phyloP scores from a whole-genome alignment of 495 filamentous ascomycete species.

The Penicillium samsonianum region DNA sequence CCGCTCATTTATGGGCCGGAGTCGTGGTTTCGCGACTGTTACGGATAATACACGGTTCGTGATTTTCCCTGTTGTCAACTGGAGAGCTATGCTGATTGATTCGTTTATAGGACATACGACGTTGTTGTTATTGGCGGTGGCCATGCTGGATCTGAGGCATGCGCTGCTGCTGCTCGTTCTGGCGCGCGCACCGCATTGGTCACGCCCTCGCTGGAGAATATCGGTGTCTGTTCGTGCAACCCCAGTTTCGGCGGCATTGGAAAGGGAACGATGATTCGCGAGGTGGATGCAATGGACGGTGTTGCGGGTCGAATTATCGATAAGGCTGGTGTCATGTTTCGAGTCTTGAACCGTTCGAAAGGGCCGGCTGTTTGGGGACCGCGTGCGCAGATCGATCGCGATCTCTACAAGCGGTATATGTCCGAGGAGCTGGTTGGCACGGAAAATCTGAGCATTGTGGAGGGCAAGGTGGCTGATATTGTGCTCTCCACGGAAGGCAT shows the following conservation, averaged over 20 bases:
- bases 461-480: slow-evolving; percentile 91
- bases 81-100: slow-evolving; percentile 1
- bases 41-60: slow-evolving; percentile 46
- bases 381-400: slow-evolving; percentile 92
- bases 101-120: slow-evolving; percentile 68
- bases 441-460: slow-evolving; percentile 72
- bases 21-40: slow-evolving; percentile 50
- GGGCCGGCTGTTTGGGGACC: slow-evolving; percentile 97
- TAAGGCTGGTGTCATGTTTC: slow-evolving; percentile 91
- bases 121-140: slow-evolving; percentile 95
- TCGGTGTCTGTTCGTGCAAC: slow-evolving; percentile 97
- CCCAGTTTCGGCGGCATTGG: slow-evolving; percentile 97
- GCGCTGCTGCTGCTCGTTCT: slow-evolving; percentile 85
- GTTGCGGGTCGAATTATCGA: slow-evolving; percentile 87
- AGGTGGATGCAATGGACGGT: slow-evolving; percentile 94
- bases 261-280: slow-evolving; percentile 95
- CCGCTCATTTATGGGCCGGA: slow-evolving; percentile 23
- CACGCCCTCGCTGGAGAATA: slow-evolving; percentile 82
- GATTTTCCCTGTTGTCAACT: slow-evolving; percentile 5
- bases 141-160: slow-evolving; percentile 93
- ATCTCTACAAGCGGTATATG: slow-evolving; percentile 90
- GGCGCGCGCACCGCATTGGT: slow-evolving; percentile 89
- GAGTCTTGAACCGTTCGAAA: slow-evolving; percentile 81
- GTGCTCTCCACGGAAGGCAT: slow-evolving; percentile 58
- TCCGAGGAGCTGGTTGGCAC: slow-evolving; percentile 78